Percentiles rank a stretch among this genome's conserved stretches.
Conservation (phyloP, 495 filamentous ascomycete species). For the Amorphotheca resinae region DNA sequence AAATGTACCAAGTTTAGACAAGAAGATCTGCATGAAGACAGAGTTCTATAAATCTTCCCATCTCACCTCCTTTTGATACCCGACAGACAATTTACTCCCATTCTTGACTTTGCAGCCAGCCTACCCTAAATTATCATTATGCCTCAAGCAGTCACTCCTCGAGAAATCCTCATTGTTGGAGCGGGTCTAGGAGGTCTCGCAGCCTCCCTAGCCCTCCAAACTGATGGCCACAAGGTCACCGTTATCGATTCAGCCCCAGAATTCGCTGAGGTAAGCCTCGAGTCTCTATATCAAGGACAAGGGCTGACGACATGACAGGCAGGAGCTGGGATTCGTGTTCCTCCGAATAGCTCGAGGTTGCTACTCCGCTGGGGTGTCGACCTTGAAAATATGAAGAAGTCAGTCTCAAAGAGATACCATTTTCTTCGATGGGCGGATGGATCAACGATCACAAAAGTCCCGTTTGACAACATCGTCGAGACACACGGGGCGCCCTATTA, state of each 20-base stretch:
- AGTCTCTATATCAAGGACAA: not conserved
- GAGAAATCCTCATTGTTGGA: not conserved
- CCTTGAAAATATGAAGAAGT: conserved; percentile 14
- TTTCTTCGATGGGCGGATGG: conserved; percentile 10
- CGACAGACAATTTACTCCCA: no score
- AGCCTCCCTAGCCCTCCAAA: not conserved
- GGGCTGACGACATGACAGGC: conserved; percentile 17
- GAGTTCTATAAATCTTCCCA: no score
- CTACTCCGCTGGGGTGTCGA: conserved; percentile 23
- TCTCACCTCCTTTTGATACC: no score
- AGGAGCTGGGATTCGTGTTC: conserved; percentile 34
- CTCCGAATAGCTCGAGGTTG: conserved; percentile 29
- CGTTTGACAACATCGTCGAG: conserved; percentile 24
- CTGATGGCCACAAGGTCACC: not conserved
- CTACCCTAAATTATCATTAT: not conserved
- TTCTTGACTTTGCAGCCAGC: no score
- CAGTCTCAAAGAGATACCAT: conserved; percentile 14
- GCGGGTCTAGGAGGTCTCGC: not conserved
- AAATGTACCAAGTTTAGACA: no score
- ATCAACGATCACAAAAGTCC: conserved; percentile 19
- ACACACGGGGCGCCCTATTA: conserved; percentile 29
- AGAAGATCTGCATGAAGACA: no score
- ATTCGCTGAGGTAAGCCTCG: not conserved
- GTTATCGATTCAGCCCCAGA: not conserved
- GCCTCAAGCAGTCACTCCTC: not conserved